Percentiles rank a stretch among this genome's conserved stretches.
phyloP scores from a whole-genome alignment of 352 stramenopile species.

The Globisporangium radiosum region DNA sequence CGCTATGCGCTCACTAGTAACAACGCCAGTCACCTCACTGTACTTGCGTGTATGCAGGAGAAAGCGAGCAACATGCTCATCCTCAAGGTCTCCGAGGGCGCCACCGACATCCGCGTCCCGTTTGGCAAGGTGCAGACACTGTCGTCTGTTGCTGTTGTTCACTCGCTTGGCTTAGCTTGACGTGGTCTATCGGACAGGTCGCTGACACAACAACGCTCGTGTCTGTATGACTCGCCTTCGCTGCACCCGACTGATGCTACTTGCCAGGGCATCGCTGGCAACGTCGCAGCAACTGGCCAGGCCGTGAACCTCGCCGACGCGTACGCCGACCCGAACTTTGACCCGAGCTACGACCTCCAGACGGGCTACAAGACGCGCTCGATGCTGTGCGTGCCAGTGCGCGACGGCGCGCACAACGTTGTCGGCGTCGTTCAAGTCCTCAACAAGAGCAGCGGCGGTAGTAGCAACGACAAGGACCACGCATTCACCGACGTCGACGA shows the following conservation, averaged over 20 bases:
- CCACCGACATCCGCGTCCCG: conserved; percentile 79
- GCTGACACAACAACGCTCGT: too few species aligned
- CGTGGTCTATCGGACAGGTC: too few species aligned
- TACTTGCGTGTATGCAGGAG: conserved; percentile 27
- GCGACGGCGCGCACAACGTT: conserved; percentile 66
- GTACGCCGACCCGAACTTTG: conserved; percentile 92
- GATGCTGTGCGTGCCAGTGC: conserved; percentile 89
- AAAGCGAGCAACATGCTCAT: conserved; percentile 70
- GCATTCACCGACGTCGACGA: conserved; percentile 84
- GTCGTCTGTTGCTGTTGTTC: too few species aligned
- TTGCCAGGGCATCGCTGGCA: conserved; percentile 80
- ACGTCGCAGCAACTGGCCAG: conserved; percentile 72
- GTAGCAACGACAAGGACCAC: conserved; percentile 54
- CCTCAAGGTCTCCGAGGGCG: conserved; percentile 82
- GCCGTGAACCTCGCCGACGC: conserved; percentile 89
- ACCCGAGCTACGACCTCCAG: conserved; percentile 86
- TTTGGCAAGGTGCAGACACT: conserved; percentile 50
- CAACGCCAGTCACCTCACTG: neutral
- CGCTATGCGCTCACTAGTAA: neutral
- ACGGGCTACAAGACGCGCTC: conserved; percentile 90
- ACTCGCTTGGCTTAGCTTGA: too few species aligned
- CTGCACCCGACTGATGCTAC: neutral
- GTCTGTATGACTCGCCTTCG: neutral
- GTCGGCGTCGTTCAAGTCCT: conserved; percentile 89
- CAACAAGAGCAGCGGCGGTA: conserved; percentile 63